Conservation (phyloP, 1,284 basidiomycete genomes). For the Sporisorium scitamineum region DNA sequence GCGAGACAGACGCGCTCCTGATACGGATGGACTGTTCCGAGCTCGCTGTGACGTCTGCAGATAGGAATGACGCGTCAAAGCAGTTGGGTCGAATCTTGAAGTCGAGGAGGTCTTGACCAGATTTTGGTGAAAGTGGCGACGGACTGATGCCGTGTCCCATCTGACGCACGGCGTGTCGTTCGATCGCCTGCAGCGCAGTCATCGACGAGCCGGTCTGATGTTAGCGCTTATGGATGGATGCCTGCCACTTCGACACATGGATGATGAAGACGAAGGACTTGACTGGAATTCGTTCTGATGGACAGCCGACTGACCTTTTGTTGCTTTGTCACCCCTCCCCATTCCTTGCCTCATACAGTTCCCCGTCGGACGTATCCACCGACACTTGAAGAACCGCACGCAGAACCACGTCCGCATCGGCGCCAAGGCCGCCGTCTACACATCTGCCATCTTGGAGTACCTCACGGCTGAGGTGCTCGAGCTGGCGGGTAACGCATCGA, state of each 20-base stretch:
- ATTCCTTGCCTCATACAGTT: slow-evolving; percentile 73
- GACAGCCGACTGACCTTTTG: slow-evolving; percentile 7
- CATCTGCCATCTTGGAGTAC: slow-evolving; percentile 90
- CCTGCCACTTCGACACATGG: background rate
- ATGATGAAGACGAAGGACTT: background rate
- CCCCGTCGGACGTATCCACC: slow-evolving; percentile 92
- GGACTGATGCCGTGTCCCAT: background rate
- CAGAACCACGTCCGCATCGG: slow-evolving; percentile 93
- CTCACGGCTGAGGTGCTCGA: slow-evolving; percentile 90
- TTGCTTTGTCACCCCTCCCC: background rate
- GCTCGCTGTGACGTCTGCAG: background rate
- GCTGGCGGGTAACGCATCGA: slow-evolving; percentile 95
- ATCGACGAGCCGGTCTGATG: too few species aligned
- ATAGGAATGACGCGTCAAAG: background rate
- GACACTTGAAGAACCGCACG: slow-evolving; percentile 91
- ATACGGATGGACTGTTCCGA: background rate
- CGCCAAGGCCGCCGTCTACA: slow-evolving; percentile 91
- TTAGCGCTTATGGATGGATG: background rate
- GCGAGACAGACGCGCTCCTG: background rate
- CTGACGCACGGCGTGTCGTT: background rate
- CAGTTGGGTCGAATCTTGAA: background rate
- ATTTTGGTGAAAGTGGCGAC: background rate
- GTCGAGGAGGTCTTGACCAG: background rate
- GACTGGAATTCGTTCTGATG: background rate
- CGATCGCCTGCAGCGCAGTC: background rate